Percentiles rank a stretch among this genome's conserved stretches.
phyloP scores from a whole-genome alignment of 352 stramenopile genomes.

The Phytophthora lateralis region DNA sequence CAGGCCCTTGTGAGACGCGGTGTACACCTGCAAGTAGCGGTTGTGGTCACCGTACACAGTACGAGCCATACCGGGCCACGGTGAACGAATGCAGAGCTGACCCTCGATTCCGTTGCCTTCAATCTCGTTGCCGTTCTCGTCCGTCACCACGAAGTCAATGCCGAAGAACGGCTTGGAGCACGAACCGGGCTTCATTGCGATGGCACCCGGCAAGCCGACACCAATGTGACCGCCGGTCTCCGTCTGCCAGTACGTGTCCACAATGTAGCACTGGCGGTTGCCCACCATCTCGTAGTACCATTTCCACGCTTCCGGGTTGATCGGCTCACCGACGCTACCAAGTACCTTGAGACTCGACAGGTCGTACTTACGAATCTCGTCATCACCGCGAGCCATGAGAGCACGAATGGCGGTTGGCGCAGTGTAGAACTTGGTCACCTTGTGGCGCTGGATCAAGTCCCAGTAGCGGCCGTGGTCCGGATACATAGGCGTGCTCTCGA shows the following conservation, averaged over 20 bases:
- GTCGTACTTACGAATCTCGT: conserved; percentile 79
- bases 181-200: conserved; percentile 88
- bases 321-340: conserved; percentile 97
- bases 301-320: conserved; percentile 96
- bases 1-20: conserved; percentile 95
- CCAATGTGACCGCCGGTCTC: conserved; percentile 96
- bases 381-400: conserved; percentile 95
- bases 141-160: conserved; percentile 89
- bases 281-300: conserved; percentile 96
- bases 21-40: conserved; percentile 97
- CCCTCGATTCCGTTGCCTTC: conserved; percentile 88
- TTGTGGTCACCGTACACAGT: conserved; percentile 94
- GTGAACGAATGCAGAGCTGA: conserved; percentile 94
- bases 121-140: conserved; percentile 89
- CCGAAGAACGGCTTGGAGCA: conserved; percentile 97
- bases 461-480: conserved; percentile 95
- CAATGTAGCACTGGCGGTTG: conserved; percentile 87
- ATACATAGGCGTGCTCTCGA: conserved; percentile 97
- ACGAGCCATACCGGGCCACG: conserved; percentile 96
- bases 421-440: conserved; percentile 96
- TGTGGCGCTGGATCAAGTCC: conserved; percentile 96
- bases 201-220: conserved; percentile 92
- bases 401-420: conserved; percentile 95
- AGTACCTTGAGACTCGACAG: conserved; percentile 90
- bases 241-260: conserved; percentile 98